These are phyloP conservation scores for Aegilops longissima DNA, from an alignment of 176 grass and related monocot genomes.

Conservation along the genomic window DNA sequence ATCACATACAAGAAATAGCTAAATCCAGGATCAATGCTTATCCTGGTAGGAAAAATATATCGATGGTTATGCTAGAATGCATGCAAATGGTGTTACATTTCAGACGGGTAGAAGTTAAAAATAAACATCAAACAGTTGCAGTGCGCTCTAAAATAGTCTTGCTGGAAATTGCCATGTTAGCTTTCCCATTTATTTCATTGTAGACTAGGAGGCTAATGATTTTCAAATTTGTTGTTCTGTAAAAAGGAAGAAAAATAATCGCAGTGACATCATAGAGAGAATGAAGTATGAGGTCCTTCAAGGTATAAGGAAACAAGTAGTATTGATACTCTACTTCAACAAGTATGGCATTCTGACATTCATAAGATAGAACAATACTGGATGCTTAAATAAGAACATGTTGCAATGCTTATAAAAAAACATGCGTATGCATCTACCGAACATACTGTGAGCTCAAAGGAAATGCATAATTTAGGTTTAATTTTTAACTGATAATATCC, in stretches of 20 bases:
- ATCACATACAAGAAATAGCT: conserved; percentile 24
- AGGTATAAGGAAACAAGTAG: conserved; percentile 5
- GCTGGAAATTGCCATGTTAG: not conserved
- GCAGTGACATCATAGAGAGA: not conserved
- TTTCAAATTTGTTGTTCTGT: not conserved
- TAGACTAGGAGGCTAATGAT: not conserved
- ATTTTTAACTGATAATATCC: not conserved
- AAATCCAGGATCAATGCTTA: not conserved
- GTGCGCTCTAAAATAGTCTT: not conserved
- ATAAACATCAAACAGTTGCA: not conserved
- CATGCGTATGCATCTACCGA: not conserved
- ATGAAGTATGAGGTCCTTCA: not conserved
- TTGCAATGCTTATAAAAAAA: not conserved
- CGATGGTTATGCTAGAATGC: conserved; percentile 4
- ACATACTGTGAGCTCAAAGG: not conserved
- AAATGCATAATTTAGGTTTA: not conserved
- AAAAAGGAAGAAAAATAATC: not conserved
- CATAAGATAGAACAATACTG: not conserved
- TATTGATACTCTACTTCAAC: not conserved
- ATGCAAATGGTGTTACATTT: not conserved
- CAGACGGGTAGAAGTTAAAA: not conserved
- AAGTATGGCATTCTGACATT: not conserved
- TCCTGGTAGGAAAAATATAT: conserved; percentile 29
- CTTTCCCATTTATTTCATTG: not conserved
- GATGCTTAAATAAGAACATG: not conserved